phyloP scores from a whole-genome alignment of 331 rosid species.

The Quercus lobata region DNA sequence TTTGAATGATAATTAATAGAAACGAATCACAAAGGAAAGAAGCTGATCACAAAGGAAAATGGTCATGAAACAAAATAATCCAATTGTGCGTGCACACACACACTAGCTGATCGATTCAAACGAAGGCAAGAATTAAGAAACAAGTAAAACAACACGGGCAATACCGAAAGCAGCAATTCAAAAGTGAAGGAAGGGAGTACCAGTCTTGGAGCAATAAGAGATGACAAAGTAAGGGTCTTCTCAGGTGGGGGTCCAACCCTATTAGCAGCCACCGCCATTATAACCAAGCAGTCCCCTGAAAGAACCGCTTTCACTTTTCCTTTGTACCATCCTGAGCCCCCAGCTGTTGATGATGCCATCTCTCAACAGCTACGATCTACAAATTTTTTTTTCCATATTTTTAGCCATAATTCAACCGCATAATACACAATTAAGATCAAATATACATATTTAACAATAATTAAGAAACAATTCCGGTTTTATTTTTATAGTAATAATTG shows the following conservation, averaged over 20 bases:
- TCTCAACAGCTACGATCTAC: conserved; percentile 61
- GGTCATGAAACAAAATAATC: too few species aligned
- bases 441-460: too few species aligned
- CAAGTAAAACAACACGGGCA: neutral
- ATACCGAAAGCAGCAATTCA: neutral
- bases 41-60: too few species aligned
- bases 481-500: neutral
- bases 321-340: conserved; percentile 68
- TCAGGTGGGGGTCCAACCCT: conserved; percentile 86
- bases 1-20: too few species aligned
- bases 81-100: too few species aligned
- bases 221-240: conserved; percentile 67
- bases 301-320: conserved; percentile 84
- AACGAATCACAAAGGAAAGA: too few species aligned
- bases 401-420: too few species aligned
- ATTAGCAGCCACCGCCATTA: conserved; percentile 59
- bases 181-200: conserved; percentile 22
- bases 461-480: too few species aligned
- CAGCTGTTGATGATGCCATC: conserved; percentile 73
- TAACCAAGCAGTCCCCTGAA: conserved; percentile 83
- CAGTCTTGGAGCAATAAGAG: conserved; percentile 76
- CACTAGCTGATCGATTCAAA: too few species aligned
- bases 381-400: neutral
- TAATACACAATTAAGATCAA: too few species aligned
- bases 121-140: neutral